Evolutionary conservation across 441 rosid genomes (phyloP).

Genomic region (Bruguiera hainesii): DNA sequence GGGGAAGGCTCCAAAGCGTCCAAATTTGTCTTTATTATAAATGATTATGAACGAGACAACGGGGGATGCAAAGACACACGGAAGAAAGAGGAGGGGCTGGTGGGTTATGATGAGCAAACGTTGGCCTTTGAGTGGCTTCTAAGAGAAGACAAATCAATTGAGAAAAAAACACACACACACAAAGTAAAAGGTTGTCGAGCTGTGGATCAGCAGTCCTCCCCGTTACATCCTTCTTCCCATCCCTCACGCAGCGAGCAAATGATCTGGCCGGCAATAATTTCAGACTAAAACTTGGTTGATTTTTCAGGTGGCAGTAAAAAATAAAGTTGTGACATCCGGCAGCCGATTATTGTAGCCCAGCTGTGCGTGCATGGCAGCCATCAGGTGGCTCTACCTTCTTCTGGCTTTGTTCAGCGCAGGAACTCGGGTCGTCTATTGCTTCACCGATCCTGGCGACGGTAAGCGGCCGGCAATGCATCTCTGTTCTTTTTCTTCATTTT

Average conservation of each 20-base stretch:
- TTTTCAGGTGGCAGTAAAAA: slow-evolving; percentile 11
- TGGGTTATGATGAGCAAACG: slow-evolving; percentile 7
- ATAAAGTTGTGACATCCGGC: slow-evolving; percentile 10
- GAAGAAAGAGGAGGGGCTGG: not conserved
- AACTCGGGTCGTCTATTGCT: slow-evolving; percentile 34
- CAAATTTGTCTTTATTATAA: not conserved
- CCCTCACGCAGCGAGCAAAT: too few relatives aligned
- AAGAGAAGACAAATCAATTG: slow-evolving; percentile 54
- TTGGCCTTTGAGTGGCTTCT: slow-evolving; percentile 44
- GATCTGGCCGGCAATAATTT: not conserved
- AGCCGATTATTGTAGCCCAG: not conserved
- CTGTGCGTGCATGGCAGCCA: slow-evolving; percentile 23
- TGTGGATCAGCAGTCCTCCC: not conserved
- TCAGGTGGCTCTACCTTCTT: slow-evolving; percentile 32
- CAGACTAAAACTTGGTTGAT: slow-evolving; percentile 10
- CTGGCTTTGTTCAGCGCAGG: slow-evolving; percentile 31
- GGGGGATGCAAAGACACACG: not conserved
- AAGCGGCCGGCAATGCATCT: slow-evolving; percentile 1
- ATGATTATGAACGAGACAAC: slow-evolving; percentile 19
- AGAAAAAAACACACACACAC: not conserved
- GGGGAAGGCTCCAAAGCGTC: not conserved
- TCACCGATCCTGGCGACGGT: slow-evolving; percentile 76
- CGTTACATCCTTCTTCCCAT: not conserved
- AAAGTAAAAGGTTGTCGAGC: not conserved
- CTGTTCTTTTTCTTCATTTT: not conserved